Percentiles rank a stretch among this genome's conserved stretches.
These are phyloP conservation scores for Crotalaria pallida DNA, from an alignment of 306 rosid species.

Conservation along the genomic window DNA sequence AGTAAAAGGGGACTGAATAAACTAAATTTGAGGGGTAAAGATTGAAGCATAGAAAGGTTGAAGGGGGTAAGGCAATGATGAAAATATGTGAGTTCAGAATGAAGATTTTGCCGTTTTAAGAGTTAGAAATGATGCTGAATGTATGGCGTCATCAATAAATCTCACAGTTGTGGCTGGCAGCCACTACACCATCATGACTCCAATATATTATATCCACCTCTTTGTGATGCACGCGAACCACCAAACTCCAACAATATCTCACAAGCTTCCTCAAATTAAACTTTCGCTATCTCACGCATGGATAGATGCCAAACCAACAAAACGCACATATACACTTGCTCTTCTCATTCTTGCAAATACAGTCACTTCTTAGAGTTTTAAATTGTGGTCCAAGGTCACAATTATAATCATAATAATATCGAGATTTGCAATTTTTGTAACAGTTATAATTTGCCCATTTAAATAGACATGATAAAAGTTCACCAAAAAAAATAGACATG, in stretches of 20 bases:
- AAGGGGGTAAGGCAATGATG: slow-evolving; percentile 44
- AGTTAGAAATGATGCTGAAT: slow-evolving; percentile 53
- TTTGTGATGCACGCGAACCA: slow-evolving; percentile 59
- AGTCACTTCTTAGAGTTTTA: background rate
- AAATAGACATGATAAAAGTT: no score
- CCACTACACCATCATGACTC: slow-evolving; percentile 67
- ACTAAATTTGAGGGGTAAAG: background rate
- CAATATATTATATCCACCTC: slow-evolving; percentile 47
- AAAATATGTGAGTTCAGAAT: slow-evolving; percentile 49
- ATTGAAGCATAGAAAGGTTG: background rate
- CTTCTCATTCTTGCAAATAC: background rate
- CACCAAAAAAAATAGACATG: no score
- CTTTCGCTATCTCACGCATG: slow-evolving; percentile 28
- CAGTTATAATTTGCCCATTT: no score
- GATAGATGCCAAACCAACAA: slow-evolving; percentile 17
- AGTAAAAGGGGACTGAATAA: slow-evolving; percentile 19
- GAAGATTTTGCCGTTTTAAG: slow-evolving; percentile 37
- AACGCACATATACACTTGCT: background rate
- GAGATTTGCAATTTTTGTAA: no score
- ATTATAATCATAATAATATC: no score
- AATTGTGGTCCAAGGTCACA: no score
- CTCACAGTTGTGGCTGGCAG: slow-evolving; percentile 73
- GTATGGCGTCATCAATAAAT: slow-evolving; percentile 77
- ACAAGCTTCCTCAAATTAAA: slow-evolving; percentile 8
- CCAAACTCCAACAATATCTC: slow-evolving; percentile 68